Base-by-base conservation (phyloP, 2,329 filamentous ascomycete genomes). In the Sclerotinia sclerotiorum region DNA sequence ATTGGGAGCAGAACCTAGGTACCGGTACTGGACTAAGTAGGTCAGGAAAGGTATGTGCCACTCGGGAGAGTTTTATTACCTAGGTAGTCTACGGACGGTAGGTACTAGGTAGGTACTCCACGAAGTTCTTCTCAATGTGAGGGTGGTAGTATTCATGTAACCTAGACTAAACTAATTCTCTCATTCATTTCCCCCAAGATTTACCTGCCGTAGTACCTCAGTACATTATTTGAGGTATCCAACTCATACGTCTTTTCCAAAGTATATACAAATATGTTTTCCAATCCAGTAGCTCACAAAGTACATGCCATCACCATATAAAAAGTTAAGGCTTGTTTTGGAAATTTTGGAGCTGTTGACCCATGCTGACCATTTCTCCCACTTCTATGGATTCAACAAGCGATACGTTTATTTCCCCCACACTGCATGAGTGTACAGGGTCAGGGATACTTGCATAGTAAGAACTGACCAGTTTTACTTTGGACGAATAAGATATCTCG, bases 281-380 rank as follows among this genome's bases (percentile, higher is more conserved):
- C 35, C 35, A 39, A 13, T 39, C 35, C 35, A 39, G 10, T 13
- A 3, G 35, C 13, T 42, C 3, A 42, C 39, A 42, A 17, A 42
- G 39, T 42, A 42, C 15, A 42, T 42, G 39, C 24, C 27, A 54
- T 54, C 51, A 27, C 27, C 51, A 5, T 57, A 57, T 42, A 35
- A 48, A 44, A 49, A 61, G 17, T 27, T 46, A 4, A 27, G 21
- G 10, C 27, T 8, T 19, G 19, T 46, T 35, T 19, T 48, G 3
- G 3, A 48, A 35, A 35, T 35, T 8, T 35, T 35, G 35, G 35
- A 35, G 42, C 42, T 32, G n/a, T 61, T 4, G 21, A 32, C 29
- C 44, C 58, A 49, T 51, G 58, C 44, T 62, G 58, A 62, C 58
- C 58, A 61, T 49, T 62, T 24, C 58, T 62, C 44, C 46, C 60